Conservation (phyloP, 192 early-diverging fungal species). For the Allomyces macrogynus region DNA sequence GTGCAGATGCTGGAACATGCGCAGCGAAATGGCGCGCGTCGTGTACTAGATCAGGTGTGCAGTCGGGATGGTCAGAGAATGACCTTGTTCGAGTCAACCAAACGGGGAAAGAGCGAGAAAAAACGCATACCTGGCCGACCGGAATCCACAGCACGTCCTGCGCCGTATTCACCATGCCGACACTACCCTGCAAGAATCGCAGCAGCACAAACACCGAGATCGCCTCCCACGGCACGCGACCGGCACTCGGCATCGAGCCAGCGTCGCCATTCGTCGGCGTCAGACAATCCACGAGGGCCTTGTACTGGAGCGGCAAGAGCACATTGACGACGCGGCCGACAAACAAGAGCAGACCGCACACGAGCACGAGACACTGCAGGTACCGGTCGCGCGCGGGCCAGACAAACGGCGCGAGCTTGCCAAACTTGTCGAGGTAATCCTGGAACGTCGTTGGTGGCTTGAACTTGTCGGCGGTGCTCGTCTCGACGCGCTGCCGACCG, state of each 20-base stretch:
- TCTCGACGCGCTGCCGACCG: too few species aligned
- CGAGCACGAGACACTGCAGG: slow-evolving; percentile 45
- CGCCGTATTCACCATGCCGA: slow-evolving; percentile 1
- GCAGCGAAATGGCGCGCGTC: slow-evolving; percentile 4
- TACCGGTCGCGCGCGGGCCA: slow-evolving; percentile 45
- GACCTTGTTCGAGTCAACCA: too few species aligned
- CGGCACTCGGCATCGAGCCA: too few species aligned
- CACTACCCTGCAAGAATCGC: slow-evolving; percentile 3
- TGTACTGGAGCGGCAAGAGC: slow-evolving; percentile 58
- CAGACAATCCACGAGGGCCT: too few species aligned
- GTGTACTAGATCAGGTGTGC: slow-evolving; percentile 1
- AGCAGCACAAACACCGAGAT: slow-evolving; percentile 2
- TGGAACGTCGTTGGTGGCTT: not conserved
- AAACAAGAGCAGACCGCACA: slow-evolving; percentile 47
- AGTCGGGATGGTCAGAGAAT: too few species aligned
- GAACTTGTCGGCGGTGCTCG: not conserved
- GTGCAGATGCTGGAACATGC: slow-evolving; percentile 5
- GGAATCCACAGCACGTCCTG: slow-evolving; percentile 5
- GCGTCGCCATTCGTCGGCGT: too few species aligned
- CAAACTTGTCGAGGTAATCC: slow-evolving; percentile 10
- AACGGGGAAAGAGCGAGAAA: too few species aligned
- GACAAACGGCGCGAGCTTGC: slow-evolving; percentile 56
- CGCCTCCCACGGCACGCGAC: not conserved
- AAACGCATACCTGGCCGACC: not conserved
- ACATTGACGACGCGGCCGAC: slow-evolving; percentile 57